Evolutionary conservation across 495 filamentous ascomycete genomes (phyloP), one percentile per base, ranked within the genome.

Genomic region (Hypoxylon lienhwacheense): DNA sequence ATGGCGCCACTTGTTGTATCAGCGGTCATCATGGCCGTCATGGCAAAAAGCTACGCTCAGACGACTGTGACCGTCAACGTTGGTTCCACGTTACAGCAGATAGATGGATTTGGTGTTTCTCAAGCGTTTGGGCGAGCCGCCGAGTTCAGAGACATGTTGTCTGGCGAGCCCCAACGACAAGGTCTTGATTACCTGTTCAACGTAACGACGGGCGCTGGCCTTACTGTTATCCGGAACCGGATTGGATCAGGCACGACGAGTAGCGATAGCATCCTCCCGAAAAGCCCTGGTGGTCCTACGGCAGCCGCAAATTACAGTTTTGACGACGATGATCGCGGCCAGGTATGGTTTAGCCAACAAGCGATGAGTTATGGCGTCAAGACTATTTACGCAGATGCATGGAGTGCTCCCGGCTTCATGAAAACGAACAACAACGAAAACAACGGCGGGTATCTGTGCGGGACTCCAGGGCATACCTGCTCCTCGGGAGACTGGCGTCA

Each of bases 341-440:
- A 81, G 62, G 64, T 82, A 4, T 80, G 72, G 70, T 65, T 81
- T 8, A 71, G 75, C 10, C 64, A 79, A 50, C 66, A 79, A 46
- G 77, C 77, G 1, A 59, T 72, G 16, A 59, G 55, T 0, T 70
- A 73, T 35, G 75, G 76, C 3, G 72, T 76, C 3, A 73, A 67
- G 20, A 69, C 64, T 0, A 68, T 80, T 41, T 82, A 81, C 53
- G 77, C 66, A 2, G 64, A 84, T 65, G 79, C 80, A 0, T 82
- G 79, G 79, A 75, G 69, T 22, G 80, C 78, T 0, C 78, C 78
- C 0, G 77, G 73, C 0, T 84, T 74, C 66, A 82, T 84, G 79
- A 84, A 82, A 63, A 81, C 76, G 4, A 78, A 76, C 47, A 62
- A 66, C 15, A 64, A 70, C 15, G 69, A 80, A 19, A 65, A 61